phyloP scores from a whole-genome alignment of 2,329 filamentous ascomycete genomes.

The Thyridium curvatum region DNA sequence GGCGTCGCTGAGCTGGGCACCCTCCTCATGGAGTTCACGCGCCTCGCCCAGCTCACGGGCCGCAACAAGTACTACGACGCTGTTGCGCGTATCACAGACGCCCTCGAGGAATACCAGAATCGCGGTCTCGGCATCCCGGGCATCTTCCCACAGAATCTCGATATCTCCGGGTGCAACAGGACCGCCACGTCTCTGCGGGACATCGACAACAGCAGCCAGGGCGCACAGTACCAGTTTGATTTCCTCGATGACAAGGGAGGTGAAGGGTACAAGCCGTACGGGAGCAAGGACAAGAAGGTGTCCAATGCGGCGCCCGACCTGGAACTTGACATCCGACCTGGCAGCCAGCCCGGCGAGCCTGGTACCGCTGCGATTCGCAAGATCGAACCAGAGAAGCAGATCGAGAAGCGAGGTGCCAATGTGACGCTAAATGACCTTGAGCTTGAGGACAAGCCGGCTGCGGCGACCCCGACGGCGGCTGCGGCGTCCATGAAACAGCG shows the following conservation, averaged over 20 bases:
- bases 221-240: slow-evolving; percentile 23
- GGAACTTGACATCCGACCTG: slow-evolving; percentile 18
- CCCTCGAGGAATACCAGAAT: slow-evolving; percentile 69
- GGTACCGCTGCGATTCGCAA: slow-evolving; percentile 9
- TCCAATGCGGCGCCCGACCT: slow-evolving; percentile 13
- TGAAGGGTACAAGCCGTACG: slow-evolving; percentile 19
- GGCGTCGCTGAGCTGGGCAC: slow-evolving; percentile 69
- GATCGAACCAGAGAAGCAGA: neutral
- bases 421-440: neutral
- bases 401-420: neutral
- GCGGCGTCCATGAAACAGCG: neutral
- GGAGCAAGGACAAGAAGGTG: slow-evolving; percentile 3
- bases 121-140: slow-evolving; percentile 64
- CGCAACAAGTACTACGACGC: slow-evolving; percentile 85
- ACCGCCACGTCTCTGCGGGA: slow-evolving; percentile 29
- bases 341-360: slow-evolving; percentile 13
- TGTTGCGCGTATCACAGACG: slow-evolving; percentile 76
- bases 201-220: slow-evolving; percentile 19
- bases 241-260: slow-evolving; percentile 7
- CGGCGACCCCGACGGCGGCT: neutral
- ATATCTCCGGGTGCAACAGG: slow-evolving; percentile 72
- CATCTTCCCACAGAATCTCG: slow-evolving; percentile 72
- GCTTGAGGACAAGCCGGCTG: neutral
- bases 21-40: slow-evolving; percentile 81
- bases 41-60: slow-evolving; percentile 77